Percentiles rank a stretch among this genome's conserved stretches.
Conservation (phyloP, 1,284 basidiomycete genomes). For the Rhodotorula sp. region DNA sequence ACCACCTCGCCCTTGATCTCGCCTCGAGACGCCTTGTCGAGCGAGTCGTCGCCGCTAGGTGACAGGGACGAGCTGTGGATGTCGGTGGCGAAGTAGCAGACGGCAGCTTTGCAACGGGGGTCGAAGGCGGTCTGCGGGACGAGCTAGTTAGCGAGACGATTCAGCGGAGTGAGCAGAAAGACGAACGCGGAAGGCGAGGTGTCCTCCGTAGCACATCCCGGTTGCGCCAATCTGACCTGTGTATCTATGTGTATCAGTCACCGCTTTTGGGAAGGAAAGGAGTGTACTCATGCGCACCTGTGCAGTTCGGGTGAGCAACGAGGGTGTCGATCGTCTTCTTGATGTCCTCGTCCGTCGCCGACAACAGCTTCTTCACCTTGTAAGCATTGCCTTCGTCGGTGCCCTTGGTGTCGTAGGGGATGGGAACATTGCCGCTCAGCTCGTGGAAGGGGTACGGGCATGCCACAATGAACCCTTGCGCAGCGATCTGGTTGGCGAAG, state of each 20-base stretch:
- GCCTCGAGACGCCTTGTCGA: constrained; percentile 73
- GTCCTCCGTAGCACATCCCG: constrained; percentile 68
- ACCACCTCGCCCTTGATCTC: constrained; percentile 81
- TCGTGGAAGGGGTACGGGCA: constrained; percentile 77
- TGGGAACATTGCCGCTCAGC: constrained; percentile 74
- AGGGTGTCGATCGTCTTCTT: constrained; percentile 45
- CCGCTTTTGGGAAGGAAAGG: neutral
- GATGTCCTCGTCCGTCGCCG: constrained; percentile 34
- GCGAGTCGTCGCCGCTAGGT: constrained; percentile 68
- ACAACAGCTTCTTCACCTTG: constrained; percentile 55
- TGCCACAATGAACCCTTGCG: constrained; percentile 75
- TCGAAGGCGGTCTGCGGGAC: constrained; percentile 68
- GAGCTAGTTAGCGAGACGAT: constrained; percentile 49
- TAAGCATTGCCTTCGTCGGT: constrained; percentile 73
- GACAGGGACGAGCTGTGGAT: constrained; percentile 38
- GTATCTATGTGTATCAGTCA: neutral
- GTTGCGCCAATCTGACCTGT: constrained; percentile 68
- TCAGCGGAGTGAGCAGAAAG: neutral
- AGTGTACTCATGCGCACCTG: constrained; percentile 41
- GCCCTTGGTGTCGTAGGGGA: constrained; percentile 83
- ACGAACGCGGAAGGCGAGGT: constrained; percentile 49
- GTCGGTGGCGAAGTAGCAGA: constrained; percentile 85
- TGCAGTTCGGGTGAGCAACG: constrained; percentile 61
- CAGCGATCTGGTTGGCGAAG: constrained; percentile 87
- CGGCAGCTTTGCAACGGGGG: constrained; percentile 71